Evolutionary conservation across 2,329 filamentous ascomycete genomes (phyloP).

Genomic region (Pseudovirgaria hyperparasitica): DNA sequence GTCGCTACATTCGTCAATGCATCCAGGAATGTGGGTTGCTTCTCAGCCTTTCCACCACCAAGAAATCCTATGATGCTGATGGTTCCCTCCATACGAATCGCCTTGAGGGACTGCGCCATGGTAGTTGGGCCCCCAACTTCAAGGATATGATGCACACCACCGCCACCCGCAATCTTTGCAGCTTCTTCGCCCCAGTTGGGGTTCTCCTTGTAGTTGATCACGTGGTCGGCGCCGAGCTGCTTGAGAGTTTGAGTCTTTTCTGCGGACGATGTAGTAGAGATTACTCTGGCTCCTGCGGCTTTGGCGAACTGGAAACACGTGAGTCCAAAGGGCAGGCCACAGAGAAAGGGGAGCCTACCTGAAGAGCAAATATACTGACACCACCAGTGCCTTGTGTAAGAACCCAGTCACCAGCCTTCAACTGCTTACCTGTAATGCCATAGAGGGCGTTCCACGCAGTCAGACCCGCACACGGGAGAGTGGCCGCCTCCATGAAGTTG

Average conservation of each 20-base stretch:
- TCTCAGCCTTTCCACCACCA: slow-evolving; percentile 36
- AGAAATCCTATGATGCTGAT: slow-evolving; percentile 44
- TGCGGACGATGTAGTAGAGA: slow-evolving; percentile 42
- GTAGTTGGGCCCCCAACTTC: slow-evolving; percentile 55
- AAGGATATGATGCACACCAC: slow-evolving; percentile 49
- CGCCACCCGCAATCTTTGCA: slow-evolving; percentile 35
- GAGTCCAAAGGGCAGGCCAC: not conserved
- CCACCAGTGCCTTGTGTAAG: slow-evolving; percentile 61
- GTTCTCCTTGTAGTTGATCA: slow-evolving; percentile 44
- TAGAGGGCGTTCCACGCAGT: slow-evolving; percentile 42
- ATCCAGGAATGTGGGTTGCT: slow-evolving; percentile 42
- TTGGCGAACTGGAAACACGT: slow-evolving; percentile 27
- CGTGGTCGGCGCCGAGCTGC: slow-evolving; percentile 40
- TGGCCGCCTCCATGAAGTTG: slow-evolving; percentile 33
- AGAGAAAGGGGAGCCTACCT: slow-evolving; percentile 25
- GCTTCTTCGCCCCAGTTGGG: slow-evolving; percentile 42
- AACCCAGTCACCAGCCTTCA: slow-evolving; percentile 34
- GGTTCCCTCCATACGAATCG: slow-evolving; percentile 41
- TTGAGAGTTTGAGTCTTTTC: slow-evolving; percentile 38
- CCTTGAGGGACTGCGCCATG: slow-evolving; percentile 38
- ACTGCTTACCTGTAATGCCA: slow-evolving; percentile 28
- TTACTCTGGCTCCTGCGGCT: slow-evolving; percentile 42
- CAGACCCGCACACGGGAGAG: slow-evolving; percentile 31
- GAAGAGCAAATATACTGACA: slow-evolving; percentile 54
- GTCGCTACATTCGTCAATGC: slow-evolving; percentile 28